Percentiles rank a stretch among this genome's conserved stretches.
Evolutionary conservation across 345 rosid species (phyloP).

Genomic region (Citrus maxima): DNA sequence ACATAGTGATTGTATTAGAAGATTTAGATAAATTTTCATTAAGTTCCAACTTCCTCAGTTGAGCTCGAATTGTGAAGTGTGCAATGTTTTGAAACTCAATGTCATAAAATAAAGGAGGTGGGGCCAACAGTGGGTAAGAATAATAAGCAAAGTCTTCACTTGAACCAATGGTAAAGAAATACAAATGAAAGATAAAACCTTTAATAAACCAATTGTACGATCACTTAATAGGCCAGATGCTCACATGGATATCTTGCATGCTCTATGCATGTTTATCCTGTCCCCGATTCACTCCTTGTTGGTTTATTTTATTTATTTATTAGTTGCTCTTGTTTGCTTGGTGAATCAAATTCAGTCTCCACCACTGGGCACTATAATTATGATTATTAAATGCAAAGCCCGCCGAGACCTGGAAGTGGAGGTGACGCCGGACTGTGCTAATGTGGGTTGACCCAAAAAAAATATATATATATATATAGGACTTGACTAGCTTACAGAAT

Average conservation of each 20-base stretch:
- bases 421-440: too few relatives aligned
- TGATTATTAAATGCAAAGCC: too few relatives aligned
- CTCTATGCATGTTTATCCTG: not conserved
- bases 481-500: too few relatives aligned
- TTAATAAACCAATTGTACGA: not conserved
- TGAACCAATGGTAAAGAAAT: not conserved
- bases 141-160: not conserved
- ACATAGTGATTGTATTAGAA: too few relatives aligned
- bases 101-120: too few relatives aligned
- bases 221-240: not conserved
- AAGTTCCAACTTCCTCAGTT: not conserved
- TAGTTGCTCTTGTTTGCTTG: too few relatives aligned
- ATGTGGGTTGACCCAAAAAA: too few relatives aligned
- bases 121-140: too few relatives aligned
- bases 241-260: not conserved
- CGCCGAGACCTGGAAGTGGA: too few relatives aligned
- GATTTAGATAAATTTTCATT: not conserved
- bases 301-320: not conserved
- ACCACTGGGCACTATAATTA: too few relatives aligned
- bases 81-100: not conserved
- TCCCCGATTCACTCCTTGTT: not conserved
- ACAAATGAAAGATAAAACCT: not conserved
- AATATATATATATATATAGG: too few relatives aligned
- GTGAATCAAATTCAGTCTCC: too few relatives aligned
- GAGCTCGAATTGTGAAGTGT: not conserved